Percentiles rank a stretch among this genome's conserved stretches.
Evolutionary conservation across 331 rosid genomes (phyloP).

Genomic region (Pyracantha coccinea): DNA sequence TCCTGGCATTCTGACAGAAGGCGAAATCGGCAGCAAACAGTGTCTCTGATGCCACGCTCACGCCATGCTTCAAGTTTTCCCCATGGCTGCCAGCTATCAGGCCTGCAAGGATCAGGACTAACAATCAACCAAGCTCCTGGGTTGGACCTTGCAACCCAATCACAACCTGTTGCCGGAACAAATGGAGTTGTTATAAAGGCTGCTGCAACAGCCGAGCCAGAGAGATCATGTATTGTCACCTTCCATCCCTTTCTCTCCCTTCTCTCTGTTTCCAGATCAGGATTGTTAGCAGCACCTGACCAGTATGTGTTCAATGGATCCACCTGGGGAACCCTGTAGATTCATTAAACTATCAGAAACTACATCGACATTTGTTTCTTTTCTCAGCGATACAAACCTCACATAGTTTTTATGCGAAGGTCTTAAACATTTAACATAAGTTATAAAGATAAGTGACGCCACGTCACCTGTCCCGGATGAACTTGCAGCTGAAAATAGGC

Average conservation of each 20-base stretch:
- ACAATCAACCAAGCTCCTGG: conserved; percentile 93
- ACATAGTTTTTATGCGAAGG: background rate
- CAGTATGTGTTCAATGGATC: conserved; percentile 66
- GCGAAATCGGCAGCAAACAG: conserved; percentile 62
- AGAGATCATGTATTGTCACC: conserved; percentile 93
- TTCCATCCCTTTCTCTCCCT: conserved; percentile 94
- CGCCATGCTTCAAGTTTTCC: conserved; percentile 98
- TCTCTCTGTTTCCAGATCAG: conserved; percentile 49
- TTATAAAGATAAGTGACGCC: conserved; percentile 4
- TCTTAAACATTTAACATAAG: background rate
- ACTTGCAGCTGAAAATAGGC: conserved; percentile 91
- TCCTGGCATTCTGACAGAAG: conserved; percentile 69
- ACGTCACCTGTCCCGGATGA: conserved; percentile 78
- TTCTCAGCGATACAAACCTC: no score
- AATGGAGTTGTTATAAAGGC: conserved; percentile 97
- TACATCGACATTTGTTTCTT: no score
- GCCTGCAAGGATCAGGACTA: conserved; percentile 55
- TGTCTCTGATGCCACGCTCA: conserved; percentile 71
- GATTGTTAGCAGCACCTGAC: conserved; percentile 43
- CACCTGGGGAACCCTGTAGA: conserved; percentile 72
- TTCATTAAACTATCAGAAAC: conserved; percentile 25
- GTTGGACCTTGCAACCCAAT: conserved; percentile 85
- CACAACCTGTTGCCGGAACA: conserved; percentile 93
- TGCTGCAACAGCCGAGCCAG: conserved; percentile 95
- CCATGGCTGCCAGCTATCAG: conserved; percentile 95